Conservation (phyloP, 2,329 filamentous ascomycete genomes). For the Aspergillus melleus region DNA sequence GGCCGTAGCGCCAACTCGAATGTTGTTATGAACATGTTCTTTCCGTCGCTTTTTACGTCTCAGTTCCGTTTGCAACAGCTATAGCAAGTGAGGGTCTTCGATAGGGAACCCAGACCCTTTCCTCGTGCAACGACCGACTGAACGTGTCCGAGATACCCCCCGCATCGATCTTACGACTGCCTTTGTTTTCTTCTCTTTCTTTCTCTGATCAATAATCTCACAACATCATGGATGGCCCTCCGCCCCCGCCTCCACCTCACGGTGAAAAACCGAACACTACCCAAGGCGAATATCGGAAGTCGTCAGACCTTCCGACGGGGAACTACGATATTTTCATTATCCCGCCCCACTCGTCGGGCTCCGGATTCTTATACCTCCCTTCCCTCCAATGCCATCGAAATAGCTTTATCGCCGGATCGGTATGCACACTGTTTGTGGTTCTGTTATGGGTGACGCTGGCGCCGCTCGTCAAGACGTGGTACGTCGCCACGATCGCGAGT, state of each 20-base stretch:
- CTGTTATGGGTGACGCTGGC: slow-evolving; percentile 71
- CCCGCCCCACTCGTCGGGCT: slow-evolving; percentile 83
- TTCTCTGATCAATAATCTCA: slow-evolving; percentile 1
- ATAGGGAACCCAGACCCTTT: neutral
- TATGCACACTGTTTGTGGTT: slow-evolving; percentile 70
- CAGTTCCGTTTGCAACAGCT: slow-evolving; percentile 4
- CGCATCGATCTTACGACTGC: neutral
- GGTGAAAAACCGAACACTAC: slow-evolving; percentile 72
- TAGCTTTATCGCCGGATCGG: slow-evolving; percentile 86
- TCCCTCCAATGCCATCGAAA: slow-evolving; percentile 83
- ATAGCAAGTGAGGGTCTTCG: neutral
- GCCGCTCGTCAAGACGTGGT: slow-evolving; percentile 73
- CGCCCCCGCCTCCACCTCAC: slow-evolving; percentile 79
- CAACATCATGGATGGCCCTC: slow-evolving; percentile 39
- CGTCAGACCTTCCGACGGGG: slow-evolving; percentile 71
- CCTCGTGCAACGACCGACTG: neutral
- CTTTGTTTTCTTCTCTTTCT: neutral
- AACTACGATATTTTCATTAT: slow-evolving; percentile 99
- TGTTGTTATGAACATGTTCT: slow-evolving; percentile 33
- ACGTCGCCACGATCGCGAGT: slow-evolving; percentile 67
- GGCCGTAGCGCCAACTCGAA: slow-evolving; percentile 32
- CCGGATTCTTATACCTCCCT: slow-evolving; percentile 91
- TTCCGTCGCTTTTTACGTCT: slow-evolving; percentile 7
- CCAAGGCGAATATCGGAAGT: slow-evolving; percentile 49
- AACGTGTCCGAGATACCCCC: neutral